Base-by-base conservation (phyloP, 176 grass and related monocot species). In the Raddia guianensis region DNA sequence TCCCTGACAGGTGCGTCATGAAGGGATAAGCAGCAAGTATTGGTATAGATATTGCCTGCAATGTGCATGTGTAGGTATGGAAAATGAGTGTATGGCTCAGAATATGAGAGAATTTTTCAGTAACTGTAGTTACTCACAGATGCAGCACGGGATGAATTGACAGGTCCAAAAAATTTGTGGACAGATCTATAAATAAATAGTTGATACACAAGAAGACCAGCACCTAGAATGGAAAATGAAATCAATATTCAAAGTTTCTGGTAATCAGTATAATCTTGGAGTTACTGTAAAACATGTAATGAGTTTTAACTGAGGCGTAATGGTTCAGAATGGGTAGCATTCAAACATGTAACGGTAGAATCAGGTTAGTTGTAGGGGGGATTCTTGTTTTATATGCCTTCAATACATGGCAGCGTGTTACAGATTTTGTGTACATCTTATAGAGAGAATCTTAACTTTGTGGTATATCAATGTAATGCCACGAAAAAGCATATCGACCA, bases 121-220 rank as follows among this genome's bases (percentile, higher is more conserved):
- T 73, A 40, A 40, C 37, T 40, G 27, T 4, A 75, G 34, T 18
- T 46, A 84, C 83, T 84, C 80, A 97, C 94, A 5, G 91, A 87
- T 27, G 86, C 57, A 32, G 65, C 56, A 42, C 87, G 82, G 0
- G 18, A 61, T 73, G 84, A 91, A 62, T 65, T 64, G 57, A 94
- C 63, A 21, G 79, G 77, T 81, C 91, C 89, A 0, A 91, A 45
- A 15, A 82, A 49, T 62, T 63, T 82, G 63, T 88, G 44, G n/a
- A 91, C 48, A 32, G 54, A 27, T 72, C 84, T 81, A 33, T 86
- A 97, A 67, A 97, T 53, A 67, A 91, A 79, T 11, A 94, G 62
- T 74, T 97, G 94, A 89, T 88, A 94, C 19, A 90, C 70, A 59
- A 97, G 85, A 49, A 97, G 91, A 53, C 82, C 70, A 46, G 68